These are phyloP conservation scores for Ceratocystiopsis minuta DNA, from an alignment of 2,329 filamentous ascomycete genomes.

Conservation along the genomic window DNA sequence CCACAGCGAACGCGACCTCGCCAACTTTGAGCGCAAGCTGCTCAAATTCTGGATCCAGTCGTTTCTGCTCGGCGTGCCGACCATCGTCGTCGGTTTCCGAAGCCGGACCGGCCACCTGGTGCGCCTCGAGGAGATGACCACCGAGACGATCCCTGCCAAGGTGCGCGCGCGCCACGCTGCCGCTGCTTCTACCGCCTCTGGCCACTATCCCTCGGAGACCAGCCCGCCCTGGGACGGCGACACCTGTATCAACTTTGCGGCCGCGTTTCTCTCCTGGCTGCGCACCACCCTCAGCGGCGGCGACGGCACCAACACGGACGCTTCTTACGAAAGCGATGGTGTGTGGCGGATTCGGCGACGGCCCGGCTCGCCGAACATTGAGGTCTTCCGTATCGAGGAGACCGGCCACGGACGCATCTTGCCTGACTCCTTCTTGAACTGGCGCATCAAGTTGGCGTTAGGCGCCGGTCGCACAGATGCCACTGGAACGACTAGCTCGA, in stretches of 20 bases:
- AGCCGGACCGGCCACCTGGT: slow-evolving; percentile 52
- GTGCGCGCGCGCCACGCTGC: slow-evolving; percentile 36
- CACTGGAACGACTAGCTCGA: too few relatives aligned
- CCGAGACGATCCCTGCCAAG: slow-evolving; percentile 56
- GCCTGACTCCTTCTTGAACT: slow-evolving; percentile 59
- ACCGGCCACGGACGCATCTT: slow-evolving; percentile 60
- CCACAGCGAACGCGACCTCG: slow-evolving; percentile 44
- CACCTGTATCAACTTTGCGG: slow-evolving; percentile 80
- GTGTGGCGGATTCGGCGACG: slow-evolving; percentile 63
- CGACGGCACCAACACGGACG: background rate
- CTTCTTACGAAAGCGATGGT: slow-evolving; percentile 24
- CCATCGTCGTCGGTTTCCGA: slow-evolving; percentile 80
- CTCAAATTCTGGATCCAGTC: slow-evolving; percentile 96
- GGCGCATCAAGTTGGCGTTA: slow-evolving; percentile 41
- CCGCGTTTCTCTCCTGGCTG: slow-evolving; percentile 56
- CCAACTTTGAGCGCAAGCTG: slow-evolving; percentile 74
- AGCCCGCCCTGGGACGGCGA: slow-evolving; percentile 62
- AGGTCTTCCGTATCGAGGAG: slow-evolving; percentile 57
- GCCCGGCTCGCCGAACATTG: slow-evolving; percentile 45
- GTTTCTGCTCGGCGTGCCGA: slow-evolving; percentile 82
- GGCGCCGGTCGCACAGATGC: background rate
- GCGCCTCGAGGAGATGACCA: slow-evolving; percentile 61
- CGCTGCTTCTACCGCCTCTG: slow-evolving; percentile 11
- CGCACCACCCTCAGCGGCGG: slow-evolving; percentile 39
- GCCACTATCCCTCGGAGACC: too few relatives aligned